Base-by-base conservation (phyloP, 345 rosid species). In the Garcia nutans region DNA sequence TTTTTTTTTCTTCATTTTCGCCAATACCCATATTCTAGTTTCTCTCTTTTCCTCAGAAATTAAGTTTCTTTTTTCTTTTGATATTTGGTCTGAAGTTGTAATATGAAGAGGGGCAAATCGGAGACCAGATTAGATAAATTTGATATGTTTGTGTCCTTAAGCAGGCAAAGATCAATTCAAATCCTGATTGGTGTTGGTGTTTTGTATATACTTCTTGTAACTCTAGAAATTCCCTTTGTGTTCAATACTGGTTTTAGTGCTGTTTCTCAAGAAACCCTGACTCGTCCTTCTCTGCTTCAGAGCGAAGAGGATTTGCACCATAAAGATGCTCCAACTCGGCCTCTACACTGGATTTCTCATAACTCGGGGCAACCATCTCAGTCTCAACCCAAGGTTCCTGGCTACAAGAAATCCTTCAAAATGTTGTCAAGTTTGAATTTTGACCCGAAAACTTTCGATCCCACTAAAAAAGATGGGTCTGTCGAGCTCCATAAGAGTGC, bases 401-500 rank as follows among this genome's bases (percentile, higher is more conserved):
- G 65, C 13, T 74, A 60, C 3, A 74, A 73, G 62, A 71, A 61
- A 12, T 22, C 76, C 41, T 67, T 55, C 22, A 72, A 76, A 12
- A 77, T 90, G 58, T 78, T 95, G 69, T 91, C 99, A 1, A 80
- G 81, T 55, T 75, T 95, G 75, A 71, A 69, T 71, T 91, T 95
- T 62, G 92, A 83, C 77, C 82, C 91, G 1, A 79, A 74, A 47
- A 85, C 86, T 44, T 89, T 90, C 55, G 89, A 86, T 60, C 86
- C 90, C 54, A 76, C 66, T 75, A 75, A 78, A 37, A 86, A 88
- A 77, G 94, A 88, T 55, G 90, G 89, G 70, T 88, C 88, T 47
- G 82, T 91, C 60, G 94, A 91, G 93, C 88, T 95, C 54, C 95
- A 86, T 73, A 93, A 84, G 76, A 82, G 87, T 6, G 99, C 97